A percentile compares a stretch with the other conserved stretches of the same genome.
Evolutionary conservation across 306 rosid species (phyloP).

Genomic region (Lupinus albus): DNA sequence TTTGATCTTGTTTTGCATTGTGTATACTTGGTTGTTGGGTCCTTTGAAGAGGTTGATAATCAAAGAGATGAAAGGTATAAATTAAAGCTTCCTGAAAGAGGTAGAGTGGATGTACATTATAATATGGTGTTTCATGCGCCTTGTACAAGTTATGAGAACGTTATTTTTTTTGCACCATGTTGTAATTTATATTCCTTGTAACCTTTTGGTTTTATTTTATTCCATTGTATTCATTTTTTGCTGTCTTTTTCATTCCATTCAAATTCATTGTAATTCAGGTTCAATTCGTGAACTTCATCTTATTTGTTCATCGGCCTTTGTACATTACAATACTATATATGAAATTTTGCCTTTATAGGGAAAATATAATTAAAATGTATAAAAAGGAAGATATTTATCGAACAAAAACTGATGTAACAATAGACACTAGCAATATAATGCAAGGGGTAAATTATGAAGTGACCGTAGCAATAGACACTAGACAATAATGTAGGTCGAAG

Average conservation of each 20-base stretch:
- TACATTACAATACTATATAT: slow-evolving; percentile 3
- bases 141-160: not conserved
- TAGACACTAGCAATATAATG: too few relatives aligned
- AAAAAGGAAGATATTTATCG: too few relatives aligned
- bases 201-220: not conserved
- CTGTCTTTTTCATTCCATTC: not conserved
- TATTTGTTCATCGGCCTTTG: not conserved
- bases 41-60: not conserved
- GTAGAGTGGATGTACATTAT: slow-evolving; percentile 31
- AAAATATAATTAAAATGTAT: too few relatives aligned
- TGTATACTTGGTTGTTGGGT: slow-evolving; percentile 31
- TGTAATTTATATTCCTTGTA: slow-evolving; percentile 13
- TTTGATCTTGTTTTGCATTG: slow-evolving; percentile 1
- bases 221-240: slow-evolving; percentile 1
- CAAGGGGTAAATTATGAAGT: too few relatives aligned
- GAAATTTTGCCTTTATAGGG: not conserved
- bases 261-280: slow-evolving; percentile 12
- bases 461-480: too few relatives aligned
- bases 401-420: too few relatives aligned
- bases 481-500: too few relatives aligned
- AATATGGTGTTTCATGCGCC: slow-evolving; percentile 38
- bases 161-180: slow-evolving; percentile 33
- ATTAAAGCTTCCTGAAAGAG: not conserved
- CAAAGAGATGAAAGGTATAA: too few relatives aligned
- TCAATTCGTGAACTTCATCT: slow-evolving; percentile 33